Evolutionary conservation across 2,329 filamentous ascomycete species (phyloP).

Genomic region (Xylariaceae sp.): DNA sequence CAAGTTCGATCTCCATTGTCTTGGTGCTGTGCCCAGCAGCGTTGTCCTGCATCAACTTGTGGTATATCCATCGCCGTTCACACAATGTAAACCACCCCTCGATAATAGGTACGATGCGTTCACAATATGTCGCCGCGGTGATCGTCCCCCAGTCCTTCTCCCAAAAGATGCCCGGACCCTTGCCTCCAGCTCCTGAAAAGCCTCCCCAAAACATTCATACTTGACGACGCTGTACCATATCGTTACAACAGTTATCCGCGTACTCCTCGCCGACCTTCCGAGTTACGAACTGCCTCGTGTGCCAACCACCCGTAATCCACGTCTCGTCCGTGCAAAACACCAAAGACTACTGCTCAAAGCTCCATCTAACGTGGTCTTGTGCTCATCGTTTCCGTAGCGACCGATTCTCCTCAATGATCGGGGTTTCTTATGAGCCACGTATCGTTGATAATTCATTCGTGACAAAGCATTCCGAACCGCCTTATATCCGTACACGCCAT

Average conservation of each 20-base stretch:
- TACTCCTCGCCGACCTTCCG: background rate
- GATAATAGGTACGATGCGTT: background rate
- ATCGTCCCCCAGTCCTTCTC: background rate
- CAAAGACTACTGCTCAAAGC: background rate
- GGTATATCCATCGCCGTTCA: background rate
- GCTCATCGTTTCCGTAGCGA: background rate
- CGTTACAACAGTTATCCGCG: background rate
- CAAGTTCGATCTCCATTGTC: background rate
- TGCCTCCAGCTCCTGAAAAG: background rate
- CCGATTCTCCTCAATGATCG: background rate
- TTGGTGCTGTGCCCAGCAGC: background rate
- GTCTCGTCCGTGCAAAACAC: background rate
- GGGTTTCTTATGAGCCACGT: background rate
- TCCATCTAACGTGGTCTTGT: background rate
- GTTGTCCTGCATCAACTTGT: background rate
- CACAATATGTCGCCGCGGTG: background rate
- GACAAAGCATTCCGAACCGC: background rate
- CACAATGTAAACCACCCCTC: background rate
- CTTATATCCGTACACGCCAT: background rate
- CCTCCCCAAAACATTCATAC: background rate
- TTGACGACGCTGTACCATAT: background rate
- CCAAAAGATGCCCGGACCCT: background rate
- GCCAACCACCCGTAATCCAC: background rate
- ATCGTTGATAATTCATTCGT: background rate
- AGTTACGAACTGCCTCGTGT: background rate